These are phyloP conservation scores for Trichoderma sp. DNA, from an alignment of 2,329 filamentous ascomycete genomes.

Conservation along the genomic window DNA sequence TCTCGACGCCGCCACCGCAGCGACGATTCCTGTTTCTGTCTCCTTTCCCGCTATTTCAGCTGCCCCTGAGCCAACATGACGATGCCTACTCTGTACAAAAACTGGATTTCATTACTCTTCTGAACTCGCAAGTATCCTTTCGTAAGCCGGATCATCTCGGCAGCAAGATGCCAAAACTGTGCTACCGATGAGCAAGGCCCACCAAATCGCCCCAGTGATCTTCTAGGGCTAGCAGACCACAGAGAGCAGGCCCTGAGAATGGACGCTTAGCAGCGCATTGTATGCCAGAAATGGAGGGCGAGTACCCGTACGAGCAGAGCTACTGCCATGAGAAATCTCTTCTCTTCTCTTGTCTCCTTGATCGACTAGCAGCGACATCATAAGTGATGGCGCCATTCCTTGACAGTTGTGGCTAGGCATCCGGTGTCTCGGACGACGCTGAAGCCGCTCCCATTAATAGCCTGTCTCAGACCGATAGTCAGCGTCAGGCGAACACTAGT, in stretches of 20 bases:
- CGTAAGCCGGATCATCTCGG: neutral
- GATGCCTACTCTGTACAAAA: neutral
- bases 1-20: neutral
- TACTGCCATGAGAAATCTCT: neutral
- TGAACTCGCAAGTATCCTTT: neutral
- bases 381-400: neutral
- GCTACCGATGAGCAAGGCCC: neutral
- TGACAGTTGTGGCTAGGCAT: neutral
- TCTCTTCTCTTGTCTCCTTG: neutral
- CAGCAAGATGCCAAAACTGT: neutral
- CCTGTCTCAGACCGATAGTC: constrained; percentile 4
- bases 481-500: neutral
- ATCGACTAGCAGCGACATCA: neutral
- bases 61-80: neutral
- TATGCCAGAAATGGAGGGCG: neutral
- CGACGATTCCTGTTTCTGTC: neutral
- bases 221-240: neutral
- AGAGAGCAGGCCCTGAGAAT: neutral
- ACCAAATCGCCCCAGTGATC: constrained; percentile 18
- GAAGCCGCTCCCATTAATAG: neutral
- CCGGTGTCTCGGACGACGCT: constrained; percentile 1
- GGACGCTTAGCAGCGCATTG: constrained; percentile 1
- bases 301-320: neutral
- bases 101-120: neutral
- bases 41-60: neutral